Evolutionary conservation across 2,329 filamentous ascomycete species (phyloP).

Genomic region (Rhynchosporium graminicola): DNA sequence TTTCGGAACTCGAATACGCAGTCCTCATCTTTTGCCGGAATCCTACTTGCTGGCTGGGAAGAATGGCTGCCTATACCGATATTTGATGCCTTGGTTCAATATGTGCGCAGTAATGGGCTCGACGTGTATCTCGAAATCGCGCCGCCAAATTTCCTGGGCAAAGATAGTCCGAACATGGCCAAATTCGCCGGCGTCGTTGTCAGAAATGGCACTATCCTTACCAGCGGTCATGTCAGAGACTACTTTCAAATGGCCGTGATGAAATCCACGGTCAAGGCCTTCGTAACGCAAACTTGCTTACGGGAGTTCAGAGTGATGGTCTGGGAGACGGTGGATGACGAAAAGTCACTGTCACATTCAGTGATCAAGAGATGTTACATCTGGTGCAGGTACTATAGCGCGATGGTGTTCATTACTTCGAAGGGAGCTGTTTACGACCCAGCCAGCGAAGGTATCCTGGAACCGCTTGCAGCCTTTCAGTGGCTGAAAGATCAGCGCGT

Average conservation of each 20-base stretch:
- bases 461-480: slow-evolving; percentile 15
- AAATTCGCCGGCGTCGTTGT: slow-evolving; percentile 15
- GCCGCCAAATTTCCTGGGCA: slow-evolving; percentile 9
- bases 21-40: neutral
- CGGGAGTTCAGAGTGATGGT: slow-evolving; percentile 16
- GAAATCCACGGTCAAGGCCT: slow-evolving; percentile 15
- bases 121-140: slow-evolving; percentile 17
- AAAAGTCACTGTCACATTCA: slow-evolving; percentile 12
- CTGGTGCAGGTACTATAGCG: slow-evolving; percentile 18
- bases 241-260: slow-evolving; percentile 19
- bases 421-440: slow-evolving; percentile 10
- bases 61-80: slow-evolving; percentile 12
- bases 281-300: slow-evolving; percentile 16
- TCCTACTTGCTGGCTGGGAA: slow-evolving; percentile 16
- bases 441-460: slow-evolving; percentile 7
- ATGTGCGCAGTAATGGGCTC: slow-evolving; percentile 7
- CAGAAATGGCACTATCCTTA: slow-evolving; percentile 14
- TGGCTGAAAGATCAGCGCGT: slow-evolving; percentile 17
- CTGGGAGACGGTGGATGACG: slow-evolving; percentile 14
- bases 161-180: slow-evolving; percentile 12
- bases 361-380: slow-evolving; percentile 18
- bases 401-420: slow-evolving; percentile 18
- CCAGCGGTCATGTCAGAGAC: slow-evolving; percentile 13
- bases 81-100: slow-evolving; percentile 13
- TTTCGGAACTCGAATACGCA: slow-evolving; percentile 3